A percentile compares a stretch with the other conserved stretches of the same genome.
phyloP scores from a whole-genome alignment of 2,329 filamentous ascomycete species.

The Ceratocystis eucalypticola region DNA sequence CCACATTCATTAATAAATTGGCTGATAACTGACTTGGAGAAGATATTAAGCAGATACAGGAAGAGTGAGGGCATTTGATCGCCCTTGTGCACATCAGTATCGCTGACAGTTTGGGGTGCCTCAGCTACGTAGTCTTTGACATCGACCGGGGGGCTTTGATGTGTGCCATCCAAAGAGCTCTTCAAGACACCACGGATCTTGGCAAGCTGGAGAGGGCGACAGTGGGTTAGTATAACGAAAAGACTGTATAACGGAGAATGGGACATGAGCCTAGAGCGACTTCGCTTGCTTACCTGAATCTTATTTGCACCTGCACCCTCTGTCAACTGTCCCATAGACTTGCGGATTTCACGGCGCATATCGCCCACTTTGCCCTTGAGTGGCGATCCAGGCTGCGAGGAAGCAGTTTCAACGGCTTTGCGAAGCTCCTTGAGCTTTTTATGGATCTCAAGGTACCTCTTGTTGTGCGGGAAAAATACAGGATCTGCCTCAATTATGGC shows the following conservation, averaged over 20 bases:
- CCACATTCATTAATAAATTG: conserved; percentile 57
- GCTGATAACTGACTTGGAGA: conserved; percentile 57
- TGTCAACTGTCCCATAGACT: conserved; percentile 60
- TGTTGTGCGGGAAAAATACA: conserved; percentile 21
- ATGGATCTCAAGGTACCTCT: conserved; percentile 47
- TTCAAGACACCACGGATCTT: conserved; percentile 42
- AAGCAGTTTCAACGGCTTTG: conserved; percentile 45
- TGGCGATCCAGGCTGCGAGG: conserved; percentile 32
- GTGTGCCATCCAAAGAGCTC: conserved; percentile 28
- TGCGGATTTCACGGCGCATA: conserved; percentile 56
- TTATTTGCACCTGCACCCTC: conserved; percentile 49
- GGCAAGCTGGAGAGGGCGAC: conserved; percentile 11
- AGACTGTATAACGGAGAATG: background rate
- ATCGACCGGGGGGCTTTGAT: conserved; percentile 39
- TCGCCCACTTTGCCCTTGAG: conserved; percentile 57
- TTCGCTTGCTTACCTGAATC: conserved; percentile 12
- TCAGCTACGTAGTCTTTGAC: conserved; percentile 40
- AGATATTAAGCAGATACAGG: conserved; percentile 63
- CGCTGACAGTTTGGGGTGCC: conserved; percentile 35
- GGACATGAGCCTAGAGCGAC: background rate
- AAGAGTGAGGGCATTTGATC: conserved; percentile 48
- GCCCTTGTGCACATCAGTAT: conserved; percentile 36
- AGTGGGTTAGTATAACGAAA: conserved; percentile 14
- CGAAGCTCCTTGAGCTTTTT: conserved; percentile 53
- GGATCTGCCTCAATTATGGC: conserved; percentile 17